Base-by-base conservation (phyloP, 2,329 filamentous ascomycete genomes). In the Gaeumannomyces tritici region DNA sequence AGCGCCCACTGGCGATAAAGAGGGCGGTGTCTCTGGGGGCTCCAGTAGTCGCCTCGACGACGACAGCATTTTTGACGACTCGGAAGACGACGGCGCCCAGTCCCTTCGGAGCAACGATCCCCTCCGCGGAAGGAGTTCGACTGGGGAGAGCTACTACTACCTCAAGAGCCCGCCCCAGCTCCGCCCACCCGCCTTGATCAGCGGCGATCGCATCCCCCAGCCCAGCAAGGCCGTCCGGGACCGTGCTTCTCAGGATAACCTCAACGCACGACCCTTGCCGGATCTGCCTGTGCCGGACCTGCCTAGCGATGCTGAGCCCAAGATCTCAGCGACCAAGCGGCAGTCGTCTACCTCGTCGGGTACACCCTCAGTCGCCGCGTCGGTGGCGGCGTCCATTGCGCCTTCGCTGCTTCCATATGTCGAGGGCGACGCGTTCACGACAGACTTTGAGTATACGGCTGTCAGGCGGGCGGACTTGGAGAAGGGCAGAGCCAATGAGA, bases 281-380 rank as follows among this genome's bases (percentile, higher is more conserved):
- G 64, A 70, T 47, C 68, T 69, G 1, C 73, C 73, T 9, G 13
- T 62, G 3, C 65, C 66, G 3, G 63, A 62, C 64, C 13, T 90
- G 9, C 86, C 87, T 0, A 90, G 93, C 73, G 88, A 91, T 68
- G 82, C 83, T 0, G 83, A 90, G 24, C 35, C 21, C 47, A 51
- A 13, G 42, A 2, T 51, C 18, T 21, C 42, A 11, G n/a, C 21
- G 21, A n/a, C 42, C 42, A 51, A 51, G 21, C 42, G 42, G 18
- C 42, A 51, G 15, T 51, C 42, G 21, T 51, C 42, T 3, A 21
- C n/a, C 18, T 51, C 27, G 57, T 54, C 51, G n/a, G 57, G 60
- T 28, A 54, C 55, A n/a, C 57, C 57, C 15, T 56, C 56, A 24
- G 55, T 51, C 35, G 29, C 42, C 7, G n/a, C 42, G 21, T 63